phyloP scores from a whole-genome alignment of 768 basidiomycete genomes.

The Sporobolomyces pararoseus region DNA sequence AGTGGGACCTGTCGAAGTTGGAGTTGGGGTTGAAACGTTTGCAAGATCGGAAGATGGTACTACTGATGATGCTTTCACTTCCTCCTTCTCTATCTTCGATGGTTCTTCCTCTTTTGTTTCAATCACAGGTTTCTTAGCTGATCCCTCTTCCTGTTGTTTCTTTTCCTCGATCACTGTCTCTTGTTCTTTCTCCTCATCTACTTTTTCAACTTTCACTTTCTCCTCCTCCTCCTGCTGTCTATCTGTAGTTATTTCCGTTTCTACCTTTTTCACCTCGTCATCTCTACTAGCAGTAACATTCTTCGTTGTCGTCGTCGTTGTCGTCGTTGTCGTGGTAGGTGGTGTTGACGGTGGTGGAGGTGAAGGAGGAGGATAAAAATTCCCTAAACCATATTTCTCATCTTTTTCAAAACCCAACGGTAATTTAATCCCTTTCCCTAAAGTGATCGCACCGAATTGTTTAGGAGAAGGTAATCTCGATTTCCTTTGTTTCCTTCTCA shows the following conservation, averaged over 20 bases:
- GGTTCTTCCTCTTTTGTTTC: neutral
- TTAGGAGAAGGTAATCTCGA: slow-evolving; percentile 74
- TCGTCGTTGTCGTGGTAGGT: too few relatives aligned
- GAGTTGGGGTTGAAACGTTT: neutral
- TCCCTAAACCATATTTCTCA: neutral
- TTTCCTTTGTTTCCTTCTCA: neutral
- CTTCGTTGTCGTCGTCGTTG: too few relatives aligned
- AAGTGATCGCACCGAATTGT: slow-evolving; percentile 76
- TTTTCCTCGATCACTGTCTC: neutral
- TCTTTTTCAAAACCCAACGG: neutral
- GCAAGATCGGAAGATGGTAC: neutral
- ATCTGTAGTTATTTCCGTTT: too few relatives aligned
- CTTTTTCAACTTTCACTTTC: neutral
- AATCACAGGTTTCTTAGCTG: neutral
- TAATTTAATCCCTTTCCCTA: neutral
- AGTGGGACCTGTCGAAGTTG: neutral
- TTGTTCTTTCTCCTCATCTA: neutral
- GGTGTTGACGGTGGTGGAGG: too few relatives aligned
- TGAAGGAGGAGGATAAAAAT: too few relatives aligned
- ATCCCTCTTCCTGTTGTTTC: neutral
- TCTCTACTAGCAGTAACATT: too few relatives aligned
- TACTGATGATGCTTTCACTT: neutral
- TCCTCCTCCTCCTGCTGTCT: neutral
- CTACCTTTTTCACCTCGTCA: too few relatives aligned
- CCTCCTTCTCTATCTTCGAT: neutral